Evolutionary conservation across 23 red algal genomes (phyloP), one percentile per base, ranked within the genome.

Genomic region (Cyanidioschyzon merolae): DNA sequence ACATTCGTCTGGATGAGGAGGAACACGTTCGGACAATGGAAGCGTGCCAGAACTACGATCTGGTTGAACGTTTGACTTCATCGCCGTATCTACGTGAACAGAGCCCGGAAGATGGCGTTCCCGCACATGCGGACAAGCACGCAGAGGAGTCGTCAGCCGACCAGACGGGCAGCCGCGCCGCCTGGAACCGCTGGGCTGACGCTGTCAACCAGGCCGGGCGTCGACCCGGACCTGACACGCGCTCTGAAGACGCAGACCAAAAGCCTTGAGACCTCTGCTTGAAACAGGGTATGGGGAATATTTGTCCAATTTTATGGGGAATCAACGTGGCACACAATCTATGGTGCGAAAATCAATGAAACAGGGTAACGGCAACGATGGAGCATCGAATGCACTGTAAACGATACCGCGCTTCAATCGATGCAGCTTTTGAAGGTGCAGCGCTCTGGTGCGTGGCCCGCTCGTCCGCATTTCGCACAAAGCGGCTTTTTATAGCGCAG

Each of bases 1-100:
- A 90, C 50, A 88, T 96, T 37, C 17, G 79, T 15, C 37, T 76
- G 1, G 92, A 96, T 63, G 92, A 96, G 80, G 68, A 84, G 54
- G 87, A 96, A 58, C 92, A 96, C 68, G 75, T 82, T 2, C 21
- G 39, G 68, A 87, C 89, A 7, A 93, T 93, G 89, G 80, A 51
- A 30, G 89, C 89, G 2, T 93, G 89, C 58, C 74, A 75, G 25
- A 80, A 84, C 63, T 87, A 75, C 76, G 82, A 77, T 57, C 37
- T 77, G 3, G 83, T 74, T 30, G 83, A 59, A 67, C 34, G 38
- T 7, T 27, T 71, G 16, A 32, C 63, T 25, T 71, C 63, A 27
- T 71, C 63, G 29, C 63, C 63, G 63, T 35, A 71, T 32, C 29
- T 71, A 27, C 63, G 63, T 27, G n/a, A 71, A 32, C n/a, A 15